Conservation (phyloP, 208 protist species). For the Paratrypanosoma confusum region DNA sequence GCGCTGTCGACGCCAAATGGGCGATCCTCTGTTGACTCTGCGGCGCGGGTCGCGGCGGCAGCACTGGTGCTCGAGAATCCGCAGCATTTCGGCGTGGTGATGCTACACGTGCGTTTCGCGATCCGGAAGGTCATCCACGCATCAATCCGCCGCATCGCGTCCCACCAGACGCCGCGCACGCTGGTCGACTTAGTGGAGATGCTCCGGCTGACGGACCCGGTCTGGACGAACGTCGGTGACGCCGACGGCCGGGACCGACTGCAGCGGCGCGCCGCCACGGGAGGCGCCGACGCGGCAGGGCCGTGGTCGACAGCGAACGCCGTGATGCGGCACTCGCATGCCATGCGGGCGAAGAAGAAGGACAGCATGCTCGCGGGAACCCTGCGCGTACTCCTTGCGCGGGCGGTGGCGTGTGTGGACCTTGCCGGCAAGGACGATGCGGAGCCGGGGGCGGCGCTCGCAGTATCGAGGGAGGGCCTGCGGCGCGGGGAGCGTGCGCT, state of each 20-base stretch:
- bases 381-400: conserved; percentile 47
- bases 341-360: conserved; percentile 1
- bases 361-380: conserved; percentile 61
- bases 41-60: not conserved
- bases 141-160: conserved; percentile 46
- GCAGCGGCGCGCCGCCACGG: not conserved
- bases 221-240: conserved; percentile 12
- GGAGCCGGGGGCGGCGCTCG: conserved; percentile 13
- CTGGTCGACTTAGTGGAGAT: conserved; percentile 58
- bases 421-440: conserved; percentile 26
- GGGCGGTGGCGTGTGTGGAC: conserved; percentile 52
- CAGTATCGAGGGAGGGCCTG: conserved; percentile 15
- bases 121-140: conserved; percentile 77
- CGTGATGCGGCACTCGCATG: conserved; percentile 2
- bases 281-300: not conserved
- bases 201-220: conserved; percentile 26
- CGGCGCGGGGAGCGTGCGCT: too few relatives aligned
- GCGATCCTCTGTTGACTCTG: not conserved
- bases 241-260: conserved; percentile 6
- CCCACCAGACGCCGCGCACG: conserved; percentile 34
- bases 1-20: conserved; percentile 11
- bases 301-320: not conserved
- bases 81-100: conserved; percentile 55
- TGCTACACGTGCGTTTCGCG: conserved; percentile 77
- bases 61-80: conserved; percentile 62